A percentile compares a stretch with the other conserved stretches of the same genome.
Conservation (phyloP, 2,329 filamentous ascomycete species). For the Fusarium ramigenum region DNA sequence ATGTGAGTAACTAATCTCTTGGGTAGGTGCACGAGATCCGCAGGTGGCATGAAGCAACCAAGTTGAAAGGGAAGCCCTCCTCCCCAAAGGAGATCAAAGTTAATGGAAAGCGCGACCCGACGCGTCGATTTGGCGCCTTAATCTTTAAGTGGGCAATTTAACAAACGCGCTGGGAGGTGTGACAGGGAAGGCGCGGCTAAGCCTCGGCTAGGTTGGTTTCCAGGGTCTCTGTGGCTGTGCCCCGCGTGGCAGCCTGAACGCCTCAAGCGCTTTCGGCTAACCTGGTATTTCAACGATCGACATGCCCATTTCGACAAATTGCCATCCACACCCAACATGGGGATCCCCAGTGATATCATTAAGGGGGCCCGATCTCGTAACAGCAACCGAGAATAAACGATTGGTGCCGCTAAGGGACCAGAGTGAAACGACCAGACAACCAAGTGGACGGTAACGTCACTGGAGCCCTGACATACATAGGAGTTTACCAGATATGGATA, state of each 20-base stretch:
- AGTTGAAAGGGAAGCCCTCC: constrained; percentile 29
- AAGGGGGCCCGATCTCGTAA: constrained; percentile 9
- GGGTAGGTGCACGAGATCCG: constrained; percentile 9
- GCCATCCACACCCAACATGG: constrained; percentile 27
- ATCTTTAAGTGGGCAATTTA: constrained; percentile 32
- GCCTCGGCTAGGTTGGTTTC: not conserved
- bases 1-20: constrained; percentile 16
- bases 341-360: constrained; percentile 38
- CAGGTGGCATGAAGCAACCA: constrained; percentile 29
- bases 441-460: constrained; percentile 34
- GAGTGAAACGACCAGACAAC: not conserved
- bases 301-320: constrained; percentile 31
- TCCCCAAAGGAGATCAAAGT: constrained; percentile 11
- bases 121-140: constrained; percentile 48
- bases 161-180: constrained; percentile 3
- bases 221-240: constrained; percentile 31
- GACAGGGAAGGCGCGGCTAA: constrained; percentile 23
- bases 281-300: constrained; percentile 27
- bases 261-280: constrained; percentile 31
- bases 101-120: constrained; percentile 41
- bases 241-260: not conserved
- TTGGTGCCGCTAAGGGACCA: constrained; percentile 7
- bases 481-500: not conserved
- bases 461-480: constrained; percentile 1
- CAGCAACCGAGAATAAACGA: constrained; percentile 11